Evolutionary conservation across 2,329 filamentous ascomycete genomes (phyloP).

Genomic region (Thyridium curvatum): DNA sequence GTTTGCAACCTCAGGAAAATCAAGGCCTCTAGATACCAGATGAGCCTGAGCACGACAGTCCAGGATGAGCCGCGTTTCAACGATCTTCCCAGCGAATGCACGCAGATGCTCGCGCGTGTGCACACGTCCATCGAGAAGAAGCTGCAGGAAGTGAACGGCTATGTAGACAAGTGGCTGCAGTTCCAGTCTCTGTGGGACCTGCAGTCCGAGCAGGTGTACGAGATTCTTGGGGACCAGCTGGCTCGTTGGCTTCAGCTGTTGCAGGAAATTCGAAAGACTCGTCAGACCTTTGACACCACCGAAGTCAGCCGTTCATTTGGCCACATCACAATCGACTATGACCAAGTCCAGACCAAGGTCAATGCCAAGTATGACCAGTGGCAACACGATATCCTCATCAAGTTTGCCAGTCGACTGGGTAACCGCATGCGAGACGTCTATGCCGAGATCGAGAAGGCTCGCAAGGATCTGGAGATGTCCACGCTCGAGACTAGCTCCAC

Average conservation of each 20-base stretch:
- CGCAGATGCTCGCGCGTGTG: slow-evolving; percentile 69
- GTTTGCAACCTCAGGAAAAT: slow-evolving; percentile 91
- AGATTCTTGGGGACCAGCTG: slow-evolving; percentile 83
- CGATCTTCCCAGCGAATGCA: slow-evolving; percentile 77
- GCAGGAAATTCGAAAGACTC: slow-evolving; percentile 94
- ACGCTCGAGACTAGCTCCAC: slow-evolving; percentile 92
- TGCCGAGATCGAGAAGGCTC: slow-evolving; percentile 83
- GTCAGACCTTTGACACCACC: slow-evolving; percentile 94
- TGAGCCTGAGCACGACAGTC: slow-evolving; percentile 65
- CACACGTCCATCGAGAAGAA: slow-evolving; percentile 82
- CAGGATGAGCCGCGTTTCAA: slow-evolving; percentile 69
- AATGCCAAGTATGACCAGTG: slow-evolving; percentile 99
- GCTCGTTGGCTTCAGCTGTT: slow-evolving; percentile 90
- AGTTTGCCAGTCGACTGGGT: slow-evolving; percentile 85
- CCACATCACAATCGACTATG: slow-evolving; percentile 92
- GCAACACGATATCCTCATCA: slow-evolving; percentile 94
- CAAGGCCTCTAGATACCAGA: slow-evolving; percentile 92
- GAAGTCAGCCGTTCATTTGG: slow-evolving; percentile 91
- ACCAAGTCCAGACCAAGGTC: slow-evolving; percentile 97
- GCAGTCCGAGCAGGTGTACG: slow-evolving; percentile 91
- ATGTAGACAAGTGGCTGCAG: slow-evolving; percentile 97
- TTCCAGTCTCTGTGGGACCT: slow-evolving; percentile 99
- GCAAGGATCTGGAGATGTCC: slow-evolving; percentile 84
- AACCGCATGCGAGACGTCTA: slow-evolving; percentile 89
- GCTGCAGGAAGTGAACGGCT: slow-evolving; percentile 69